Base-by-base conservation (phyloP, 2,329 filamentous ascomycete genomes). In the Camillea tinctor region DNA sequence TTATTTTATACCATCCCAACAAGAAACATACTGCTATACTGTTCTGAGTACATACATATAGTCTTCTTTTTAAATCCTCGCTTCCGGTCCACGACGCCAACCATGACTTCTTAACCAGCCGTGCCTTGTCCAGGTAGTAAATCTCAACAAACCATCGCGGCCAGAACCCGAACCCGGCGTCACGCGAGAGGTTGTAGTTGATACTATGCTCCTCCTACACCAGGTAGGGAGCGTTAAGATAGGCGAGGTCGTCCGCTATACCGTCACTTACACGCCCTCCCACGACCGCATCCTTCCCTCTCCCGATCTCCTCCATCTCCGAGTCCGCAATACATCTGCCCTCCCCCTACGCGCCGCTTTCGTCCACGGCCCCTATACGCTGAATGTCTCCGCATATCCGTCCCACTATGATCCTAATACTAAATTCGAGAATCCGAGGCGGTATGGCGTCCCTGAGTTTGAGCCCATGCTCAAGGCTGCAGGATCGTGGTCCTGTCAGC, bases 381-480 rank as follows among this genome's bases (percentile, higher is more conserved):
- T 98, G 44, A 93, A 92, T 70, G 89, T 93, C 54, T 88, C 93
- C 55, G 91, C 93, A 22, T 96, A 96, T 69, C 92, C 94, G 0
- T 83, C 90, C 17, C 86, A 83, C 52, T 98, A 95, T 79, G 84
- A 93, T 69, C 92, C 94, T 1, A 93, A 97, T 76, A 80, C 83
- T 66, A 93, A 92, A 73, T 88, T 90, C 68, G 85, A 88, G 60
- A 82, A 88, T 55, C 84, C 89, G 1, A 84, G 87, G 56, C 81
- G 82, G 56, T 88, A 93, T 77, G 92, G 91, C 52, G 84, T 89
- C 1, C 95, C 95, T 17, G 91, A 96, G 69, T 99, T 95, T 71
- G 95, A 99, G 77, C 94, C 95, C 52, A 94, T 97, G 80, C 84
- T 99, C 72, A 98, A 98, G 80, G 93, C 95, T 8, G 95, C 93